These are phyloP conservation scores for Macadamia tetraphylla DNA, from an alignment of 164 flowering plant genomes.

Conservation along the genomic window DNA sequence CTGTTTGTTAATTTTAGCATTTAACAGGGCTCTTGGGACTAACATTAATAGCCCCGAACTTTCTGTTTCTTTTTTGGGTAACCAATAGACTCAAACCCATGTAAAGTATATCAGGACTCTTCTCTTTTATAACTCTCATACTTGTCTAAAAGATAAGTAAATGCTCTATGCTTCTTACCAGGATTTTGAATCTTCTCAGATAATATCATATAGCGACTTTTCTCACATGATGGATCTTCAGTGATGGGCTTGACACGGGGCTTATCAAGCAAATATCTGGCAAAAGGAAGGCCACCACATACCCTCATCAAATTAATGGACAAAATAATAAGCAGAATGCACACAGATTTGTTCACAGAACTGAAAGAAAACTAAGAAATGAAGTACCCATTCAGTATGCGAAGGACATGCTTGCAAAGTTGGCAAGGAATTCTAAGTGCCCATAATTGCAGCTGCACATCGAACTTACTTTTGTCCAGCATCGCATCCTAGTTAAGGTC, in stretches of 20 bases:
- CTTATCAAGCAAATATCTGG: constrained; percentile 76
- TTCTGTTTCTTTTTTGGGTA: too few relatives aligned
- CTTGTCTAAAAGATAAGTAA: too few relatives aligned
- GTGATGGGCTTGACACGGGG: constrained; percentile 77
- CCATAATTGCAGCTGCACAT: constrained; percentile 51
- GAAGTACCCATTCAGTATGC: constrained; percentile 68
- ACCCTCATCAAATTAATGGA: not conserved
- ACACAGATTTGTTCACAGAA: not conserved
- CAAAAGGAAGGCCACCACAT: constrained; percentile 7
- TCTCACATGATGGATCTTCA: constrained; percentile 79
- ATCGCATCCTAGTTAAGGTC: not conserved
- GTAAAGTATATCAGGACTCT: too few relatives aligned
- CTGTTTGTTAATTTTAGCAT: too few relatives aligned
- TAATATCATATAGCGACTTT: constrained; percentile 62
- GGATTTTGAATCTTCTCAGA: constrained; percentile 64
- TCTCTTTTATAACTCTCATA: too few relatives aligned
- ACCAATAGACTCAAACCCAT: too few relatives aligned
- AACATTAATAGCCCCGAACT: too few relatives aligned
- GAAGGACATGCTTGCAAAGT: constrained; percentile 59
- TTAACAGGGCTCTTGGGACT: too few relatives aligned
- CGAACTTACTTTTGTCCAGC: constrained; percentile 67
- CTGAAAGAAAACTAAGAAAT: not conserved
- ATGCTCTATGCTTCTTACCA: constrained; percentile 37
- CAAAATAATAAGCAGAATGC: not conserved
- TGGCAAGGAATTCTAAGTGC: constrained; percentile 86